Percentiles rank a stretch among this genome's conserved stretches.
These are phyloP conservation scores for Sphaerulina vaccinii DNA, from an alignment of 2,329 filamentous ascomycete genomes.

Conservation along the genomic window DNA sequence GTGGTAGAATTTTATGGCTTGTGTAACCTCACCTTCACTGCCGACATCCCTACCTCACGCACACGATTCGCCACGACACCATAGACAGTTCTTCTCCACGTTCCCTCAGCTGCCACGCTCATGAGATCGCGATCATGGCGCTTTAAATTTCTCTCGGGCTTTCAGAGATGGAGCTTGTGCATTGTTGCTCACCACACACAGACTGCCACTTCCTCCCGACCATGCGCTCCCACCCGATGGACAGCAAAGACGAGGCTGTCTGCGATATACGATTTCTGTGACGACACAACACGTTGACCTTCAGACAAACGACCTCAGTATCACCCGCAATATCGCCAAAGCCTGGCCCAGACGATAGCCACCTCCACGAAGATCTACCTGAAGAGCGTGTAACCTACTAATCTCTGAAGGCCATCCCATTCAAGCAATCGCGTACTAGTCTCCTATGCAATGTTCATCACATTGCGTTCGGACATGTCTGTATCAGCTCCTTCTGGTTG, in stretches of 20 bases:
- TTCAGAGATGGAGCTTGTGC: no score
- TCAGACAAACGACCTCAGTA: neutral
- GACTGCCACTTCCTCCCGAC: no score
- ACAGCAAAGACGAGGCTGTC: neutral
- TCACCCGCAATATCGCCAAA: neutral
- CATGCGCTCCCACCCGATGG: neutral
- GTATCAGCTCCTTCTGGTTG: neutral
- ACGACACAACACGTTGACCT: neutral
- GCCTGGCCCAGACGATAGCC: neutral
- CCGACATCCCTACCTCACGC: no score
- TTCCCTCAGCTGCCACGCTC: no score
- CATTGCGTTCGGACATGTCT: neutral
- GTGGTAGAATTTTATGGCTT: neutral
- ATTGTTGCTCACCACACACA: no score
- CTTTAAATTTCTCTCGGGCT: no score
- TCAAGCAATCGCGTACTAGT: neutral
- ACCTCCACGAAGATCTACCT: neutral
- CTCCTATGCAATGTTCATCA: neutral
- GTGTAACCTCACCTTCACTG: no score
- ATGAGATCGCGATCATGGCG: no score
- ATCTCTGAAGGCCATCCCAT: neutral
- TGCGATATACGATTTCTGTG: neutral
- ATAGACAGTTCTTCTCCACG: no score
- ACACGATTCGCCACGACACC: no score
- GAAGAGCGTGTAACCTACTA: neutral